phyloP scores from a whole-genome alignment of 768 basidiomycete genomes.

The Tylopilus plumbeoviolaceoides region DNA sequence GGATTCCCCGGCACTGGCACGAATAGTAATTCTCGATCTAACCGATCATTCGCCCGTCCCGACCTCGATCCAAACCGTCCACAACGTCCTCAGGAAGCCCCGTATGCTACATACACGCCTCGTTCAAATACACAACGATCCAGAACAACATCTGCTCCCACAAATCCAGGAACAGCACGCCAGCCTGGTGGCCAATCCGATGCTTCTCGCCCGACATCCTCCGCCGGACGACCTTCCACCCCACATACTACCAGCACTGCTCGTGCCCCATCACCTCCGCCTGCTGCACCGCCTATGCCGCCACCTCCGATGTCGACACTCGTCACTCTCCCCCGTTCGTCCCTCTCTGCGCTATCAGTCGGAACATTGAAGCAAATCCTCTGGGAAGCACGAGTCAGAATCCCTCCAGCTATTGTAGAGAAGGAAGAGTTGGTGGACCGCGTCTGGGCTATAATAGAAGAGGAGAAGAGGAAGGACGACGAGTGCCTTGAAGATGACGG shows the following conservation, averaged over 20 bases:
- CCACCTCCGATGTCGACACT: slow-evolving; percentile 62
- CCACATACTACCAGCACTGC: slow-evolving; percentile 6
- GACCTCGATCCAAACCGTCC: slow-evolving; percentile 52
- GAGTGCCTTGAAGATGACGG: slow-evolving; percentile 31
- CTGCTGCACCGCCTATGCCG: slow-evolving; percentile 34
- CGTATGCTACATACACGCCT: slow-evolving; percentile 14
- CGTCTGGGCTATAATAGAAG: slow-evolving; percentile 57
- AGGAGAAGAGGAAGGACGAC: slow-evolving; percentile 53
- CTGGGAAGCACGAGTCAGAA: slow-evolving; percentile 73
- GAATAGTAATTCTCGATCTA: slow-evolving; percentile 22
- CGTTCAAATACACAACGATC: slow-evolving; percentile 15
- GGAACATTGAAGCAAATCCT: slow-evolving; percentile 73
- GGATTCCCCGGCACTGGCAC: slow-evolving; percentile 4
- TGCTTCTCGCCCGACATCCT: slow-evolving; percentile 17
- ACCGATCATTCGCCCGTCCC: slow-evolving; percentile 51
- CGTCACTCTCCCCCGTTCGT: slow-evolving; percentile 53
- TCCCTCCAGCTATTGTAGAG: slow-evolving; percentile 58
- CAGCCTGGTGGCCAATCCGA: not conserved
- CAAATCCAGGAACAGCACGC: slow-evolving; percentile 10
- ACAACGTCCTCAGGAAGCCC: slow-evolving; percentile 21
- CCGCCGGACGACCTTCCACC: slow-evolving; percentile 11
- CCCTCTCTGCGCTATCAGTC: slow-evolving; percentile 61
- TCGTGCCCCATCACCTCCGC: slow-evolving; percentile 12
- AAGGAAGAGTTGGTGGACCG: slow-evolving; percentile 80
- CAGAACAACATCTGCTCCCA: slow-evolving; percentile 22